A percentile compares a stretch with the other conserved stretches of the same genome.
Conservation (phyloP, 208 protist genomes). For the Leishmania gerbilli region DNA sequence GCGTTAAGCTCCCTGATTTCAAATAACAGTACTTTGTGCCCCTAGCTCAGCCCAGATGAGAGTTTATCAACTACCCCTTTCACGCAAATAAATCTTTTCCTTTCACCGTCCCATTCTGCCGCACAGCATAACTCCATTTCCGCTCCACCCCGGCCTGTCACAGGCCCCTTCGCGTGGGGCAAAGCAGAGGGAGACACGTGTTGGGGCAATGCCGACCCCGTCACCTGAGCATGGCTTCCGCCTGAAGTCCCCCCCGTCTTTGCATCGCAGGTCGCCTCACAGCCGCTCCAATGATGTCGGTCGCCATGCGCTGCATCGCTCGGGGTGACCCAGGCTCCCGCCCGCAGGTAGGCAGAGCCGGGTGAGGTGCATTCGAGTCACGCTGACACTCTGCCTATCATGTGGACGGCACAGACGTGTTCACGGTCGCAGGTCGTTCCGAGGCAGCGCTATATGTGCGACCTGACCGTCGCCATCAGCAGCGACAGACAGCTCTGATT, state of each 20-base stretch:
- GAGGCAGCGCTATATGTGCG: neutral
- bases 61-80: neutral
- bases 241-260: neutral
- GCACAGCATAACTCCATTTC: no score
- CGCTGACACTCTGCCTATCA: neutral
- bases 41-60: neutral
- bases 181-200: no score
- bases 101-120: no score
- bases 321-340: neutral
- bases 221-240: neutral
- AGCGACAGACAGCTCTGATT: neutral
- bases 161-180: no score
- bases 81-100: neutral
- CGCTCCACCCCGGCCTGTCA: no score
- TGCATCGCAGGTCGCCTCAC: neutral
- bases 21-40: neutral
- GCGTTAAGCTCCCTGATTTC: neutral
- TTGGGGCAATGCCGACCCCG: neutral
- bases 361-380: neutral
- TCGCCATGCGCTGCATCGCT: neutral
- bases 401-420: neutral
- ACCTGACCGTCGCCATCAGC: neutral
- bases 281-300: neutral
- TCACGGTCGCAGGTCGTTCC: neutral
- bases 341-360: neutral